phyloP scores from a whole-genome alignment of 371 early-diverging fungal genomes.

The Umbelopsis sp. region DNA sequence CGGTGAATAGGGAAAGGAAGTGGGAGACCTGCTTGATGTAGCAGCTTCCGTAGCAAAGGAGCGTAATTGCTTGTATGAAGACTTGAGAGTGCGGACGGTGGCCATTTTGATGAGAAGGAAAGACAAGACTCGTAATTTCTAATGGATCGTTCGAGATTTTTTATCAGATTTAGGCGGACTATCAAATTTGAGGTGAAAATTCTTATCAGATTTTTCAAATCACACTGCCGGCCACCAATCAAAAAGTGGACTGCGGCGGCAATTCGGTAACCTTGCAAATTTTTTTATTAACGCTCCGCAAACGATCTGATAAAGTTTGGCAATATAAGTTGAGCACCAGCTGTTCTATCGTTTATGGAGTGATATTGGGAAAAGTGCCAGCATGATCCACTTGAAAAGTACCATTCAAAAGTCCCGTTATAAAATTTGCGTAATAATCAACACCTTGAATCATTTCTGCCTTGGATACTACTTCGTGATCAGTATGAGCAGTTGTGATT shows the following conservation, averaged over 20 bases:
- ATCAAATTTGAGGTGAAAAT: background rate
- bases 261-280: too few species aligned
- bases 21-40: background rate
- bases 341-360: background rate
- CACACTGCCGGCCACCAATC: background rate
- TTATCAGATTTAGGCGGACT: constrained; percentile 1
- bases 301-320: background rate
- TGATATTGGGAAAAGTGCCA: background rate
- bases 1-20: background rate
- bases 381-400: constrained; percentile 4
- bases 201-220: constrained; percentile 9
- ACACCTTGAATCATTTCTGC: constrained; percentile 42
- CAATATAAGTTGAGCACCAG: background rate
- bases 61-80: background rate
- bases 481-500: constrained; percentile 48
- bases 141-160: background rate
- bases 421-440: constrained; percentile 37
- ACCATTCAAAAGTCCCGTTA: constrained; percentile 15
- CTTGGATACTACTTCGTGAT: constrained; percentile 48
- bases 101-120: background rate
- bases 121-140: background rate
- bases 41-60: background rate
- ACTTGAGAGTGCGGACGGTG: background rate
- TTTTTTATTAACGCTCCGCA: background rate
- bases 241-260: too few species aligned